These are phyloP conservation scores for Tetrapisispora taiwanensis DNA, from an alignment of 805 yeast species.

Conservation along the genomic window DNA sequence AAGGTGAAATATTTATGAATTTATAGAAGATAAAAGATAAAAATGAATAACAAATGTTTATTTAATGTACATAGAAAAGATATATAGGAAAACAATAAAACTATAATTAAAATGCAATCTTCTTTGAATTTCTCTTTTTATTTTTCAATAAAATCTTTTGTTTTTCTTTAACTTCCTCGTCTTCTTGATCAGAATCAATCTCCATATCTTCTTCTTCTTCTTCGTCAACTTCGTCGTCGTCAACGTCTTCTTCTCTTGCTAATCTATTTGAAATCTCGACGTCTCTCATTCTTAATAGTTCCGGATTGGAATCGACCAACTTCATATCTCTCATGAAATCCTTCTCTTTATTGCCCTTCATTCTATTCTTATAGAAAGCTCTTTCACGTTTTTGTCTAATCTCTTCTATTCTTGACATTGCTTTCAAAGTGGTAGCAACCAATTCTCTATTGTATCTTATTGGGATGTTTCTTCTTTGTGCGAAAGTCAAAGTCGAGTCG, in stretches of 20 bases:
- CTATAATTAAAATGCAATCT: constrained; percentile 30
- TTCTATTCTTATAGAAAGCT: constrained; percentile 98
- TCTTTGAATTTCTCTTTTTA: constrained; percentile 39
- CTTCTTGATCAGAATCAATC: constrained; percentile 42
- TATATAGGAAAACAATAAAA: no score
- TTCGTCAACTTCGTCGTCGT: constrained; percentile 36
- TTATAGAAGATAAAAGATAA: not conserved
- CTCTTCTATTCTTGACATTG: constrained; percentile 93
- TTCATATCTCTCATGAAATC: constrained; percentile 78
- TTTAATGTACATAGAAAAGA: no score
- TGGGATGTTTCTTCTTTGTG: constrained; percentile 95
- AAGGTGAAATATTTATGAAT: constrained; percentile 3
- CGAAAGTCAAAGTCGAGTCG: constrained; percentile 91
- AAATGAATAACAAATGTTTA: not conserved
- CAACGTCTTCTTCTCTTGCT: constrained; percentile 53
- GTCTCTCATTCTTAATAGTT: constrained; percentile 81
- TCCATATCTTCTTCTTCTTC: constrained; percentile 40
- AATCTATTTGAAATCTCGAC: constrained; percentile 75
- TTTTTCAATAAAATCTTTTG: constrained; percentile 52
- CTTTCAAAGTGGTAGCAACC: constrained; percentile 86
- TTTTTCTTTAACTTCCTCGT: constrained; percentile 37
- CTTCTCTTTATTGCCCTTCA: constrained; percentile 92
- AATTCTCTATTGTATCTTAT: constrained; percentile 95
- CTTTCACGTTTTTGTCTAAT: constrained; percentile 93
- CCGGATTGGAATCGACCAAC: constrained; percentile 82